These are phyloP conservation scores for Dysphania ambrosioides DNA, from an alignment of 148 eudicot species.

Conservation along the genomic window DNA sequence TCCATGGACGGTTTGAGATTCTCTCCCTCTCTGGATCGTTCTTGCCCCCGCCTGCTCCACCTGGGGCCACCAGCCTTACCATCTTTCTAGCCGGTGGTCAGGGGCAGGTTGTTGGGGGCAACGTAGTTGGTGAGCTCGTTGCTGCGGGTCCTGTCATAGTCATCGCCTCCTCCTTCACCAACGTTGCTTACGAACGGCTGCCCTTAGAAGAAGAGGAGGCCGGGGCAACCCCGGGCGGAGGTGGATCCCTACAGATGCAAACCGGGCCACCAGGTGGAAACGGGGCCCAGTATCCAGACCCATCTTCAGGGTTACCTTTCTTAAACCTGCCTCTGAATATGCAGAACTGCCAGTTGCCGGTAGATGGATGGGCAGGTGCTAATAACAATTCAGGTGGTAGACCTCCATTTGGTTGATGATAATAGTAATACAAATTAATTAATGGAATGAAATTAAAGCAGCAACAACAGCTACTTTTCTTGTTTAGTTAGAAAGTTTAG, in stretches of 20 bases:
- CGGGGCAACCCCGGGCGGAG: background rate
- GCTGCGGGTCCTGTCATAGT: conserved; percentile 70
- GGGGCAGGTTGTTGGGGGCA: conserved; percentile 75
- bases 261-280: conserved; percentile 28
- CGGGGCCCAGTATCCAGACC: conserved; percentile 43
- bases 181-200: conserved; percentile 65
- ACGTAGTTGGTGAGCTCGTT: conserved; percentile 59
- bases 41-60: conserved; percentile 72
- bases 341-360: conserved; percentile 49
- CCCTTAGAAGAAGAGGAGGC: conserved; percentile 61
- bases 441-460: background rate
- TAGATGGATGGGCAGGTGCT: conserved; percentile 46
- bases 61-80: conserved; percentile 64
- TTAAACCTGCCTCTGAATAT: conserved; percentile 55
- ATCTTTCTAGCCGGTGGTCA: conserved; percentile 73
- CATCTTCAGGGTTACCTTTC: conserved; percentile 60
- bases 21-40: conserved; percentile 60
- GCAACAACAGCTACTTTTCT: background rate
- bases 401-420: conserved; percentile 41
- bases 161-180: conserved; percentile 68
- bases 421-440: background rate
- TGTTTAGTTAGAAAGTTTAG: conserved; percentile 13
- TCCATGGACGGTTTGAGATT: conserved; percentile 72
- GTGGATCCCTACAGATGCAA: conserved; percentile 42
- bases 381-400: conserved; percentile 33